These are phyloP conservation scores for Drechslerella coelobrocha DNA, from an alignment of 2,329 filamentous ascomycete species.

Conservation along the genomic window DNA sequence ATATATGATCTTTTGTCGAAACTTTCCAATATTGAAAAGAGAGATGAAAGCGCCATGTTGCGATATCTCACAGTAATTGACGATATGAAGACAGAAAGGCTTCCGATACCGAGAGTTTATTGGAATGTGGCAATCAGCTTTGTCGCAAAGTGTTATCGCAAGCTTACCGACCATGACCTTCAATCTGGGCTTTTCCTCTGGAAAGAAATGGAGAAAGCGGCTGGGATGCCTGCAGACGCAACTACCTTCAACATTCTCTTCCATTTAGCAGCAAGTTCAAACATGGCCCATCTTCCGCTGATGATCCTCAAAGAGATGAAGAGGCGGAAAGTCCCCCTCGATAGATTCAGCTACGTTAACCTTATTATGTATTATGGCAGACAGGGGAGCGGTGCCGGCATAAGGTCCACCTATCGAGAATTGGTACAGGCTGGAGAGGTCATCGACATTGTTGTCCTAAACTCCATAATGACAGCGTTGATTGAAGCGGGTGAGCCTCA, in stretches of 20 bases:
- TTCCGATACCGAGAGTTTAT: slow-evolving; percentile 71
- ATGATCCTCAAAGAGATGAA: slow-evolving; percentile 84
- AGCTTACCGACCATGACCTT: slow-evolving; percentile 67
- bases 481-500: slow-evolving; percentile 76
- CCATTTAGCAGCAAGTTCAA: slow-evolving; percentile 82
- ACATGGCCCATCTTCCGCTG: slow-evolving; percentile 82
- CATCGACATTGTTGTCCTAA: slow-evolving; percentile 84
- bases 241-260: slow-evolving; percentile 96
- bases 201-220: slow-evolving; percentile 84
- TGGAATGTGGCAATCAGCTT: slow-evolving; percentile 88
- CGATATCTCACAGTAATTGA: slow-evolving; percentile 83
- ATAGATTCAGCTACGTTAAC: slow-evolving; percentile 80
- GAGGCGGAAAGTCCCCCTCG: slow-evolving; percentile 70
- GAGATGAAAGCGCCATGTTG: slow-evolving; percentile 70
- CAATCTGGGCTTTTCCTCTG: slow-evolving; percentile 77
- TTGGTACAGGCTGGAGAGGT: slow-evolving; percentile 86
- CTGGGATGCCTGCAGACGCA: slow-evolving; percentile 69
- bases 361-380: slow-evolving; percentile 85
- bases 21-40: slow-evolving; percentile 69
- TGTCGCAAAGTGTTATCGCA: slow-evolving; percentile 73
- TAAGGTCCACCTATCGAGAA: slow-evolving; percentile 78
- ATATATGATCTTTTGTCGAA: slow-evolving; percentile 72
- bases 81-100: slow-evolving; percentile 77
- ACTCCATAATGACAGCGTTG: slow-evolving; percentile 81
- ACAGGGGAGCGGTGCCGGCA: slow-evolving; percentile 72